These are phyloP conservation scores for Nephelium lappaceum DNA, from an alignment of 345 rosid species.

Conservation along the genomic window DNA sequence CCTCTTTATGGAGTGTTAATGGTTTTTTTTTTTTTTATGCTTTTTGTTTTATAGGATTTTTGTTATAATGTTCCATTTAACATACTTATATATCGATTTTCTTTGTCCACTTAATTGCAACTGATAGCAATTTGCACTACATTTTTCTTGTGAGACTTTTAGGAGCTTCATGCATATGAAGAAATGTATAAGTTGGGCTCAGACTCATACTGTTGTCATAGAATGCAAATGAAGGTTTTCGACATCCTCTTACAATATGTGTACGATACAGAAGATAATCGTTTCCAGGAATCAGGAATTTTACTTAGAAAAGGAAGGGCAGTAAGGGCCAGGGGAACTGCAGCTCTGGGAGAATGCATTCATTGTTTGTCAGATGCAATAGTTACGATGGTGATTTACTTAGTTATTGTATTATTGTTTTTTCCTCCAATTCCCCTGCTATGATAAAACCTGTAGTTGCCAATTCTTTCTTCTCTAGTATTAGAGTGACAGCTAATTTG, in stretches of 20 bases:
- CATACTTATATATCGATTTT: conserved; percentile 2
- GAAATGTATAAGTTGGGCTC: conserved; percentile 50
- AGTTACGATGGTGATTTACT: conserved; percentile 49
- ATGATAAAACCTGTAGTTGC: too few species aligned
- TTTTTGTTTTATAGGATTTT: conserved; percentile 1
- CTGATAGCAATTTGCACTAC: background rate
- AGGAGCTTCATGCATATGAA: conserved; percentile 84
- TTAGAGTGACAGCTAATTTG: conserved; percentile 10
- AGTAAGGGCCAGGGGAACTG: conserved; percentile 54
- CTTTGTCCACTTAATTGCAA: background rate
- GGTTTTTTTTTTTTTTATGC: background rate
- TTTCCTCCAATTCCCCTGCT: background rate
- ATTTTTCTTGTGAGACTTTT: conserved; percentile 24
- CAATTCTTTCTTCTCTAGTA: too few species aligned
- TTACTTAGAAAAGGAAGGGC: conserved; percentile 65
- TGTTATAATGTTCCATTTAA: conserved; percentile 8
- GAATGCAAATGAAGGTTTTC: conserved; percentile 52
- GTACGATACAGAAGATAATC: conserved; percentile 36
- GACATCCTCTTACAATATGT: conserved; percentile 56
- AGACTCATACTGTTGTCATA: conserved; percentile 42
- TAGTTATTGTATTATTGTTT: background rate
- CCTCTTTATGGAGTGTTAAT: conserved; percentile 18
- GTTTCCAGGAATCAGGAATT: conserved; percentile 54
- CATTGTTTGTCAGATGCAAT: conserved; percentile 71
- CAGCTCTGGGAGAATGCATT: conserved; percentile 54